Base-by-base conservation (phyloP, 2,329 filamentous ascomycete genomes). In the Xylariaceae sp. region DNA sequence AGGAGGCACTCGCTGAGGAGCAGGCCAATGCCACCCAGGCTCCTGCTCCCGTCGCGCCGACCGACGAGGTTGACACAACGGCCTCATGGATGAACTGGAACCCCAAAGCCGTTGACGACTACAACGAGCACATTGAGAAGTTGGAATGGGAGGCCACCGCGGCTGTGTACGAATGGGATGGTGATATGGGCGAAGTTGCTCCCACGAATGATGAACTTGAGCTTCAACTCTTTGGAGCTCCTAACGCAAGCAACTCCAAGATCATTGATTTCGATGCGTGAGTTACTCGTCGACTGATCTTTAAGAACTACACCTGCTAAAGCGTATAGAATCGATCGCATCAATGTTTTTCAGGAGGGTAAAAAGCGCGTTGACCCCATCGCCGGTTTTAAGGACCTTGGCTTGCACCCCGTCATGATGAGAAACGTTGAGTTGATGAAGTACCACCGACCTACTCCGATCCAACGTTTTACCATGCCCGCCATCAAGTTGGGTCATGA, bases 381-480 rank as follows among this genome's bases (percentile, higher is more conserved):
- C 56, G 72, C 80, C 72, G 70, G 68, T 0, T 97, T 96, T 72
- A 78, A 86, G 1, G 81, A 89, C 59, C 90, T 90, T 18, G 92
- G 90, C 1, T 79, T 99, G 11, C 94, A 99, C 68, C 94, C 94
- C 0, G 82, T 86, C 34, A 88, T 97, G 81, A 72, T 88, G 1
- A 80, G 87, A 64, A 99, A 97, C 65, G 81, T 97, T 47, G 71
- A 84, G 61, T 79, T 92, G 2, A 87, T 85, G 62, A 82, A 85
- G 1, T 97, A 96, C 70, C 72, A 77, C 0, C 70, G 75, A 0
- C 91, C 92, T 0, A 97, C 94, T 0, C 90, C 92, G 0, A 94
- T 99, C 44, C 94, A 99, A 72, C 84, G 85, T 17, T 97, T 90
- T 72, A 87, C 86, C 3, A 84, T 97, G 35, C 92, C 94, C 0